A percentile compares a stretch with the other conserved stretches of the same genome.
phyloP scores from a whole-genome alignment of 108 stramenopile species.

The Heterococcus sp. region DNA sequence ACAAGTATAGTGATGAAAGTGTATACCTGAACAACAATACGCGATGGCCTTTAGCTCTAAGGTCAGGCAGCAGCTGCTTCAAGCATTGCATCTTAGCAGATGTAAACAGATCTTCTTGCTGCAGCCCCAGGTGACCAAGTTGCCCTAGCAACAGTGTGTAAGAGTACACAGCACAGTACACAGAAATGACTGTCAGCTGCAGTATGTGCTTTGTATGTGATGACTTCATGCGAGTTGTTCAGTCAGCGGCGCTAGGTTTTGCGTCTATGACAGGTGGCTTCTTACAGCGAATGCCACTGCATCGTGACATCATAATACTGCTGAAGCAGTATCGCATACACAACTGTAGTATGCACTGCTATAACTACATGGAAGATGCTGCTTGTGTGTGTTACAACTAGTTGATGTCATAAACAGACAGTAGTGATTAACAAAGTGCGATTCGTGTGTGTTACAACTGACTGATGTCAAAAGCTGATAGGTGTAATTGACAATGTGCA shows the following conservation, averaged over 20 bases:
- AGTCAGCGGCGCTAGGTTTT: neutral
- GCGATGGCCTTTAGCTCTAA: conserved; percentile 40
- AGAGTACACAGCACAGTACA: no score
- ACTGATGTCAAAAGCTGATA: no score
- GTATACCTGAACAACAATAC: conserved; percentile 39
- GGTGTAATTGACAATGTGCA: neutral
- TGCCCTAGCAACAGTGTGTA: no score
- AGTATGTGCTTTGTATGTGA: neutral
- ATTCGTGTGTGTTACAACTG: no score
- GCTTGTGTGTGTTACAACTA: no score
- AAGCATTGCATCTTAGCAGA: conserved; percentile 54
- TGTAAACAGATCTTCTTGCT: conserved; percentile 41
- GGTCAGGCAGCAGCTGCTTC: conserved; percentile 33
- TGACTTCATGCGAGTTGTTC: neutral
- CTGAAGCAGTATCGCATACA: no score
- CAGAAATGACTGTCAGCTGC: no score
- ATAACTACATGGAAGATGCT: no score
- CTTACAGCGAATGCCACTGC: neutral
- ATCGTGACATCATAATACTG: neutral
- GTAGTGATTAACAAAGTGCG: no score
- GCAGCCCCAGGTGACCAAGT: conserved; percentile 31
- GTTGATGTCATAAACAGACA: no score
- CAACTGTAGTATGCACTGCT: no score
- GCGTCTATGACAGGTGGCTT: neutral
- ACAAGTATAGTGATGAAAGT: neutral